Conservation (phyloP, 495 filamentous ascomycete species). For the Beverwykella pulmonaria region DNA sequence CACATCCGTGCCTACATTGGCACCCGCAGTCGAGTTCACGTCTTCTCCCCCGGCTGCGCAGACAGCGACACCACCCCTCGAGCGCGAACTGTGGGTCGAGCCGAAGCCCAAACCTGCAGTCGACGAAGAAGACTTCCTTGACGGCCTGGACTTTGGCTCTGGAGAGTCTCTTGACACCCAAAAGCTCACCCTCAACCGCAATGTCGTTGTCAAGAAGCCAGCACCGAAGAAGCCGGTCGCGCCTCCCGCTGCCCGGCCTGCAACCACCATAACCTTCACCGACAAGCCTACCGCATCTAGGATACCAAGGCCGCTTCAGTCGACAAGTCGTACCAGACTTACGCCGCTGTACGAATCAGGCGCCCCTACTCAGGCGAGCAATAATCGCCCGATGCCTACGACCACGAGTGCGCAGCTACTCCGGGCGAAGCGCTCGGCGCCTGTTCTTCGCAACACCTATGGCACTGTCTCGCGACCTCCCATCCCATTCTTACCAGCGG, state of each 20-base stretch:
- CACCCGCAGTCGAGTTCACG: constrained; percentile 1
- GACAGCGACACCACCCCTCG: background rate
- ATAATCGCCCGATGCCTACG: constrained; percentile 69
- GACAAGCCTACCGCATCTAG: constrained; percentile 62
- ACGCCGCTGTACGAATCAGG: constrained; percentile 94
- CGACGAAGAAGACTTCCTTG: constrained; percentile 80
- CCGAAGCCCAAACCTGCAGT: constrained; percentile 43
- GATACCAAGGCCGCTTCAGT: constrained; percentile 58
- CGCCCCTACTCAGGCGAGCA: constrained; percentile 65
- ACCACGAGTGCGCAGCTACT: constrained; percentile 74
- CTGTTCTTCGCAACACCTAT: constrained; percentile 65
- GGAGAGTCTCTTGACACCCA: constrained; percentile 76
- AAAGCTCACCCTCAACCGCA: constrained; percentile 87
- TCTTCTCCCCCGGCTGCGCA: constrained; percentile 5
- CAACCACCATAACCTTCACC: constrained; percentile 88
- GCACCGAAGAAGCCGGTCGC: constrained; percentile 53
- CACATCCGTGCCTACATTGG: constrained; percentile 30
- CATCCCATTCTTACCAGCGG: constrained; percentile 80
- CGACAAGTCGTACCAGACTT: constrained; percentile 72
- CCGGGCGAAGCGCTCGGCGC: constrained; percentile 84
- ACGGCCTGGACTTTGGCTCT: constrained; percentile 83
- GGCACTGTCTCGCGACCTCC: constrained; percentile 52
- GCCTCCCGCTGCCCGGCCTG: constrained; percentile 61
- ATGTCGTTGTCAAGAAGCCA: constrained; percentile 90
- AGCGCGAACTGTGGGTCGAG: constrained; percentile 12